Conservation (phyloP, 129 eudicot genomes). For the Flaveria brownii region DNA sequence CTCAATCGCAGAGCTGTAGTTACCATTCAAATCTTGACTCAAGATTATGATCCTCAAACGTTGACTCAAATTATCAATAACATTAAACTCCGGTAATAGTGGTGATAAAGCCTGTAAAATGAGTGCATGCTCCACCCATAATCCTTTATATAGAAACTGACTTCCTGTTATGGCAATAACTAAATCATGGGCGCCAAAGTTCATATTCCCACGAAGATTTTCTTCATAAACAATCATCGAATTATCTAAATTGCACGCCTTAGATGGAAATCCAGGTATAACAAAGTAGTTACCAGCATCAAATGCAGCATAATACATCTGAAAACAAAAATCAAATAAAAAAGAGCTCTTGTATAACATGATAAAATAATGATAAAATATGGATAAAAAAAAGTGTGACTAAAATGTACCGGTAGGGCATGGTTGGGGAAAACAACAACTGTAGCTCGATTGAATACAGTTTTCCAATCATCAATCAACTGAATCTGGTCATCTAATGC, state of each 20-base stretch:
- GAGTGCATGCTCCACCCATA: conserved; percentile 92
- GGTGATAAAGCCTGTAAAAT: conserved; percentile 76
- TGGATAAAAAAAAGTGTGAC: neutral
- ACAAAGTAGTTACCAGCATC: conserved; percentile 94
- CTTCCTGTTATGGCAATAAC: conserved; percentile 71
- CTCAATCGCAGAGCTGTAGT: conserved; percentile 73
- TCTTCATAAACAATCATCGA: conserved; percentile 34
- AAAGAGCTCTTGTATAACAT: neutral
- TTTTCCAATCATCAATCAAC: conserved; percentile 65
- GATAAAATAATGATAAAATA: neutral
- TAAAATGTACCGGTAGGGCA: conserved; percentile 65
- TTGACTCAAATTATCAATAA: conserved; percentile 36
- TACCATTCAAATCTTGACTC: conserved; percentile 51
- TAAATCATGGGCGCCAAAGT: conserved; percentile 50
- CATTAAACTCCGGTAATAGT: conserved; percentile 48
- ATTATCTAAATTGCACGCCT: conserved; percentile 57
- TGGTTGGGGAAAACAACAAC: conserved; percentile 88
- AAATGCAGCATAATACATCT: conserved; percentile 78
- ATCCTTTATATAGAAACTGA: conserved; percentile 70
- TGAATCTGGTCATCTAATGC: conserved; percentile 46
- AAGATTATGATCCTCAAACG: conserved; percentile 59
- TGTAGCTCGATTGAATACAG: conserved; percentile 64
- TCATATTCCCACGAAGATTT: conserved; percentile 41
- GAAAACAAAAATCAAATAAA: conserved; percentile 22
- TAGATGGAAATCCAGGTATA: conserved; percentile 82